phyloP scores from a whole-genome alignment of 2,329 filamentous ascomycete species.

The Cladosporium sp. region DNA sequence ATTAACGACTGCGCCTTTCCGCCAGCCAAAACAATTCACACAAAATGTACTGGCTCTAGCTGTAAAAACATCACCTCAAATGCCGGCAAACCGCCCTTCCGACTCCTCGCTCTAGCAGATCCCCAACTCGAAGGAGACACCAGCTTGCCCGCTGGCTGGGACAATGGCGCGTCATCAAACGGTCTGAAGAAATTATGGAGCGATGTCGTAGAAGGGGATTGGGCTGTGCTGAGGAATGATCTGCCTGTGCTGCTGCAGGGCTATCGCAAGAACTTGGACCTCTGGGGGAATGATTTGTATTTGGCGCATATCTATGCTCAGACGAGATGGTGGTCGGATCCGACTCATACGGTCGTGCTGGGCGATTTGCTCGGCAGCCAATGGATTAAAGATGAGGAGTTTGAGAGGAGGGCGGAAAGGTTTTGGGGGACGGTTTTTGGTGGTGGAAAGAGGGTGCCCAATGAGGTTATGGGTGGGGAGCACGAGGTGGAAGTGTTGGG shows the following conservation, averaged over 20 bases:
- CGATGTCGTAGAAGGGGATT: constrained; percentile 11
- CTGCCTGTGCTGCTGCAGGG: constrained; percentile 52
- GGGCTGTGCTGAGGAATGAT: background rate
- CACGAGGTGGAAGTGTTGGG: constrained; percentile 38
- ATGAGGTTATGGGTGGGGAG: constrained; percentile 27
- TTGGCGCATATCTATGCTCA: constrained; percentile 87
- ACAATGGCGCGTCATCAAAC: constrained; percentile 33
- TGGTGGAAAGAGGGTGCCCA: constrained; percentile 38
- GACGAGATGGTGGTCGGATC: constrained; percentile 75
- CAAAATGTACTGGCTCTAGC: background rate
- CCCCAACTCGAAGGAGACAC: constrained; percentile 92
- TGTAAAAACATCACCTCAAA: constrained; percentile 3
- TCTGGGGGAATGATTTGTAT: constrained; percentile 92
- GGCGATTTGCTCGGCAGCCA: constrained; percentile 92
- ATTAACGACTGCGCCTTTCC: constrained; percentile 81
- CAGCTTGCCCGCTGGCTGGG: constrained; percentile 56
- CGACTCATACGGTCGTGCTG: constrained; percentile 82
- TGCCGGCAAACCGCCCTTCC: constrained; percentile 62
- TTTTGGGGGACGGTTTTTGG: constrained; percentile 79
- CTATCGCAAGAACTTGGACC: constrained; percentile 74
- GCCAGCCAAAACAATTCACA: constrained; percentile 13
- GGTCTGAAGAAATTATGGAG: constrained; percentile 30
- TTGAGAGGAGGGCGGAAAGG: constrained; percentile 64
- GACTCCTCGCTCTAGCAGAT: constrained; percentile 82
- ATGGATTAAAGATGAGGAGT: constrained; percentile 86